These are phyloP conservation scores for Leishmania gerbilli DNA, from an alignment of 208 protist species.

Conservation along the genomic window DNA sequence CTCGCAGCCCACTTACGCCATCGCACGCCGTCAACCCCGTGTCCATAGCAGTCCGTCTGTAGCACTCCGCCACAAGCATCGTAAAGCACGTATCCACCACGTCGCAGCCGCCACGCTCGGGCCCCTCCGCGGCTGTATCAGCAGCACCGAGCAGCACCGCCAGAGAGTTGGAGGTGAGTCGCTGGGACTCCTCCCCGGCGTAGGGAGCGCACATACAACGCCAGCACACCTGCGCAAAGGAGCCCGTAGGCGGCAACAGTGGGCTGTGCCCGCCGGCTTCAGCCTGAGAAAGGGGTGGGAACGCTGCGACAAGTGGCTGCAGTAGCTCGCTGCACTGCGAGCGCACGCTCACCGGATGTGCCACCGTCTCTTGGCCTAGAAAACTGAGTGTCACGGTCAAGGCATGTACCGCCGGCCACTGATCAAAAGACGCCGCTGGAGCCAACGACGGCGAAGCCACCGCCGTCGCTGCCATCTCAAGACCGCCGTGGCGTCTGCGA, in stretches of 20 bases:
- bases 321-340: conserved; percentile 6
- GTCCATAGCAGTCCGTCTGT: conserved; percentile 15
- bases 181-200: conserved; percentile 18
- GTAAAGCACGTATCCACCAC: conserved; percentile 4
- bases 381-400: conserved; percentile 25
- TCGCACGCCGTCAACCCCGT: conserved; percentile 9
- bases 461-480: background rate
- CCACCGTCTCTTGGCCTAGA: conserved; percentile 10
- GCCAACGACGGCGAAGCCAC: background rate
- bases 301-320: conserved; percentile 14
- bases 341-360: background rate
- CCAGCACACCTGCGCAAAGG: conserved; percentile 30
- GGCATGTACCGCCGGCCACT: conserved; percentile 25
- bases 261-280: background rate
- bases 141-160: conserved; percentile 20
- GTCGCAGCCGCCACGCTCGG: background rate
- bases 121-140: background rate
- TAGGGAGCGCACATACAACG: conserved; percentile 27
- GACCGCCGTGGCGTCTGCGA: background rate
- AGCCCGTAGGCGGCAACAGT: background rate
- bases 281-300: conserved; percentile 8
- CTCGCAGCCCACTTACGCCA: conserved; percentile 13
- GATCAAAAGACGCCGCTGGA: conserved; percentile 11
- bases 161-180: conserved; percentile 27
- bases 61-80: conserved; percentile 25